Base-by-base conservation (phyloP, 2,329 filamentous ascomycete genomes). In the Polychaeton citri region DNA sequence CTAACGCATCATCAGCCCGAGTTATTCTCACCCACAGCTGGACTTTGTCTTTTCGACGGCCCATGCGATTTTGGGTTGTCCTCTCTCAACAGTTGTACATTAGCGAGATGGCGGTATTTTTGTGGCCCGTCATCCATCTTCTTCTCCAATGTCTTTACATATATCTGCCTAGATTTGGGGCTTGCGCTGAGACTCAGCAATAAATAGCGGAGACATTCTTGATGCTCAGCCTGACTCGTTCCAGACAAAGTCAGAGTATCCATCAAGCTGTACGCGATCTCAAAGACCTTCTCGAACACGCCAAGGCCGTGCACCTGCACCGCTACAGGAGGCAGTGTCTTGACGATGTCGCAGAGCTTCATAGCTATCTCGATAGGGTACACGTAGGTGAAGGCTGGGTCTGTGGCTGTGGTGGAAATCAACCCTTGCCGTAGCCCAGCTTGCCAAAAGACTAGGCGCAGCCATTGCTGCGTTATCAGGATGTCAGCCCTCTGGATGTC, bases 401-500 rank as follows among this genome's bases (percentile, higher is more conserved):
- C 35, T 5, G 39, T 30, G 4, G 41, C 34, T 2, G 38, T 21
- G 7, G 43, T 39, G 6, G 41, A 41, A 18, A 45, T 36, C 17
- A 45, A 17, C 1, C 38, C 41, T 2, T 38, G 31, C 20, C 34
- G 40, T n/a, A 45, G 18, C 1, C 38, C 43, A n/a, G 43, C 38
- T 19, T 45, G 43, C 44, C 41, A 47, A 19, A 45, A 41, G 6
- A 45, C 34, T 5, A 47, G 32, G 3, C 39, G 38, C 12, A 47
- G 37, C 43, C 44, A 45, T 24, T 47, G 44, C 19, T 45, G 43
- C 2, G 44, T 43, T 13, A 47, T 33, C 2, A 44, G 32, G 2
- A 43, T 32, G 17, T 47, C 41, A 1, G 43, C 44, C 20, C 38
- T 38, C 32, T 45, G 44, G 3, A 39, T 38, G 10, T 45, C 39